A percentile compares a stretch with the other conserved stretches of the same genome.
Evolutionary conservation across 352 stramenopile species (phyloP).

Genomic region (Globisporangium parvum): DNA sequence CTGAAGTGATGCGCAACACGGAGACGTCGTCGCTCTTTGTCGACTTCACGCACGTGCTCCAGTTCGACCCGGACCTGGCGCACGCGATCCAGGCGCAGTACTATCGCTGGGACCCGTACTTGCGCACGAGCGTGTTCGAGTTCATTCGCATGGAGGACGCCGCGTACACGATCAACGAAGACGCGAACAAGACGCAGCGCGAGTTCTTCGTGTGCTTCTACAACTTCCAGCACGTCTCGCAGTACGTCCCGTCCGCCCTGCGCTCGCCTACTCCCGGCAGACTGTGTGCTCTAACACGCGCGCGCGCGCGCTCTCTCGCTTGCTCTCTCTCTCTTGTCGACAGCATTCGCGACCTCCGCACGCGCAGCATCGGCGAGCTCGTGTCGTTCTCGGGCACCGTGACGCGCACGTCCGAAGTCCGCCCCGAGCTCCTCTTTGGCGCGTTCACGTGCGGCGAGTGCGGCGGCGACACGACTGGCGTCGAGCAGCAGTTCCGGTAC

Average conservation of each 20-base stretch:
- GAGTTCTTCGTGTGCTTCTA: constrained; percentile 90
- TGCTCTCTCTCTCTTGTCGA: not conserved
- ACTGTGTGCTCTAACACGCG: no score
- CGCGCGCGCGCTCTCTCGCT: no score
- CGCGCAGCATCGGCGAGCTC: constrained; percentile 91
- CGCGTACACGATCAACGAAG: constrained; percentile 71
- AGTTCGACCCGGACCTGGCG: constrained; percentile 76
- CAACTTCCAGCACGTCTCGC: constrained; percentile 84
- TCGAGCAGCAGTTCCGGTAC: constrained; percentile 98
- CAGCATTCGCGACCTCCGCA: constrained; percentile 91
- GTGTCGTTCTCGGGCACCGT: constrained; percentile 94
- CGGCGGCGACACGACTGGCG: constrained; percentile 81
- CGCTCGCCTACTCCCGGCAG: no score
- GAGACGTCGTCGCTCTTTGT: constrained; percentile 87
- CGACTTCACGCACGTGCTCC: constrained; percentile 80
- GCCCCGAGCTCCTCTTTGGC: constrained; percentile 95
- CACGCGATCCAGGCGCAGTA: constrained; percentile 82
- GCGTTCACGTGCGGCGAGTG: constrained; percentile 95
- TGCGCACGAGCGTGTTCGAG: constrained; percentile 68
- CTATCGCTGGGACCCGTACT: constrained; percentile 80
- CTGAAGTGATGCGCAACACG: constrained; percentile 81
- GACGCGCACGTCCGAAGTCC: constrained; percentile 96
- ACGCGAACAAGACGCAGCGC: constrained; percentile 69
- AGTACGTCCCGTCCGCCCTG: constrained; percentile 52
- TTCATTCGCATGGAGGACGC: constrained; percentile 74